A percentile compares a stretch with the other conserved stretches of the same genome.
These are phyloP conservation scores for Lichtheimia ramosa DNA, from an alignment of 371 early-diverging fungal genomes.

Conservation along the genomic window DNA sequence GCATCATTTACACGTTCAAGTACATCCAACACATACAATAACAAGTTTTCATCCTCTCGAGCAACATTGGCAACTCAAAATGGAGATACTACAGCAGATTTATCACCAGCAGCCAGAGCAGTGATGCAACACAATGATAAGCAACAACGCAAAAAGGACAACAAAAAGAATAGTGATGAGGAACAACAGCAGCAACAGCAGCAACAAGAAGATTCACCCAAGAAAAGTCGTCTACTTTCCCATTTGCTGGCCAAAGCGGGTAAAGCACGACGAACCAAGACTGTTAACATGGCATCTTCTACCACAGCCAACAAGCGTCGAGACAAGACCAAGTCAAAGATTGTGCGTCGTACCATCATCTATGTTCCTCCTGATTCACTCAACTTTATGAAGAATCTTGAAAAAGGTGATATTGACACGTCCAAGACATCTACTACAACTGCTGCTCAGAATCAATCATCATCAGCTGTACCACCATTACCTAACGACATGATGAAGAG, in stretches of 20 bases:
- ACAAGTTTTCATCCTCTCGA: background rate
- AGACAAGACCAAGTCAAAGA: conserved; percentile 21
- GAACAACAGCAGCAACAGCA: background rate
- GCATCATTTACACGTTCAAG: background rate
- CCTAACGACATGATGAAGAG: background rate
- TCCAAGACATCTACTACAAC: background rate
- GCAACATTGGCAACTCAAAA: conserved; percentile 7
- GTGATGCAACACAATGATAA: conserved; percentile 15
- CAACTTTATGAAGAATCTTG: conserved; percentile 17
- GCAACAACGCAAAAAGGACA: conserved; percentile 1
- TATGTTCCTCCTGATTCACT: conserved; percentile 45
- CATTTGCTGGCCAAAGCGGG: conserved; percentile 21
- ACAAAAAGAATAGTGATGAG: background rate
- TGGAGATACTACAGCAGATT: background rate
- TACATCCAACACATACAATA: background rate
- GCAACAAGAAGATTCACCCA: background rate
- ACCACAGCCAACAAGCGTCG: background rate
- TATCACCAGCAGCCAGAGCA: conserved; percentile 19
- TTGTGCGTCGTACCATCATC: conserved; percentile 45
- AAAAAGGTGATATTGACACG: background rate
- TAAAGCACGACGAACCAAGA: conserved; percentile 16
- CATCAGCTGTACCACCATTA: background rate
- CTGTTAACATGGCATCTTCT: conserved; percentile 9
- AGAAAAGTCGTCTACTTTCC: conserved; percentile 1
- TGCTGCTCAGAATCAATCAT: background rate